Conservation (phyloP, 306 rosid genomes). For the Sophora flavescens region DNA sequence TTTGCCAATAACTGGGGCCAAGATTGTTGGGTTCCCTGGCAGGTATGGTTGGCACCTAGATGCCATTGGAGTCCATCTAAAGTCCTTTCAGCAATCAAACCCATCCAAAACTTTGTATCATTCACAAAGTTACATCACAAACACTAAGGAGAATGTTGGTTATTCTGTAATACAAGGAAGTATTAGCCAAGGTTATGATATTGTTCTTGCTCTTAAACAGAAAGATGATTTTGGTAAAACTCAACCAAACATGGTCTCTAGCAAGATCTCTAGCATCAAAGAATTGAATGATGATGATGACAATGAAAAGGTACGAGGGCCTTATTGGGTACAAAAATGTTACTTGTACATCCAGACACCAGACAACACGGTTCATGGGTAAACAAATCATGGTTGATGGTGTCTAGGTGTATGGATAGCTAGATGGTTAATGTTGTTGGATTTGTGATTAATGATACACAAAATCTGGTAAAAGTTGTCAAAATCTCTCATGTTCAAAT, state of each 20-base stretch:
- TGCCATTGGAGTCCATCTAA: conserved; percentile 80
- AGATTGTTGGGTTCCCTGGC: conserved; percentile 92
- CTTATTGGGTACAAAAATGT: background rate
- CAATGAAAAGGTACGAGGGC: conserved; percentile 57
- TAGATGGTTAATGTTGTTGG: too few species aligned
- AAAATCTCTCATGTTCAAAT: too few species aligned
- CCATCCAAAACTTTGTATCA: conserved; percentile 51
- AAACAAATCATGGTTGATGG: too few species aligned
- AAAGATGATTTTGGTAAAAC: conserved; percentile 59
- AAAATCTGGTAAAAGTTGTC: too few species aligned
- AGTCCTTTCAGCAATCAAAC: conserved; percentile 56
- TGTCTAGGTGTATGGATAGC: too few species aligned
- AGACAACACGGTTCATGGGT: too few species aligned
- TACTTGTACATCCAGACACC: too few species aligned
- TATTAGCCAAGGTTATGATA: conserved; percentile 73
- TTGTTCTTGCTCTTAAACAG: conserved; percentile 82
- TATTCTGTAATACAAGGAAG: conserved; percentile 79
- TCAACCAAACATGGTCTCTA: conserved; percentile 39
- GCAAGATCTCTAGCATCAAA: conserved; percentile 42
- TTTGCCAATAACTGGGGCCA: conserved; percentile 62
- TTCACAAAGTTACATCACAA: conserved; percentile 49
- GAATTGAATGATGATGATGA: conserved; percentile 50
- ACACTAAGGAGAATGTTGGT: conserved; percentile 53
- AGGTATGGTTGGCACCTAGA: conserved; percentile 78
- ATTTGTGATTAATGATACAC: too few species aligned